Percentiles rank a stretch among this genome's conserved stretches.
Evolutionary conservation across 176 grass and related monocot species (phyloP).

Genomic region (Eragrostis nindensis): DNA sequence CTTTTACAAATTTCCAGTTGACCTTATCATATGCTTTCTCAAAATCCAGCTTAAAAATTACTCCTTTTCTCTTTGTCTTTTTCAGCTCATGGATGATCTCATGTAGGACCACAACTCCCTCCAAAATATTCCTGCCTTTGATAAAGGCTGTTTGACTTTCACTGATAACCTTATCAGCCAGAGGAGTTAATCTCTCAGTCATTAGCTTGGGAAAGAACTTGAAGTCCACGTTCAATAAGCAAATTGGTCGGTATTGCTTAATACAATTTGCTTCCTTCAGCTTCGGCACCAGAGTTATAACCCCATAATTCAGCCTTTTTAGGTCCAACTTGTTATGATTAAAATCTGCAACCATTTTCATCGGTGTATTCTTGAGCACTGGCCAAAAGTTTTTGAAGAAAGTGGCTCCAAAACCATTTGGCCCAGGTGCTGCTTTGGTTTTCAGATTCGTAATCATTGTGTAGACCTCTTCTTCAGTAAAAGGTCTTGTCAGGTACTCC

Average conservation of each 20-base stretch:
- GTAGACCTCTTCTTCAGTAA: too few species aligned
- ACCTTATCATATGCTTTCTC: too few species aligned
- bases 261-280: not conserved
- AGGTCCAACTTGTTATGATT: not conserved
- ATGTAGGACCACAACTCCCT: too few species aligned
- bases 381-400: not conserved
- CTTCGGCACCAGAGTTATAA: not conserved
- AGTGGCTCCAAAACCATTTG: not conserved
- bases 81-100: too few species aligned
- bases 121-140: too few species aligned
- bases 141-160: too few species aligned
- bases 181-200: too few species aligned
- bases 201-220: not conserved
- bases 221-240: not conserved
- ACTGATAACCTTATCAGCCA: too few species aligned
- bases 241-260: not conserved
- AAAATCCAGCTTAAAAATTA: too few species aligned
- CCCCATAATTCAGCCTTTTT: not conserved
- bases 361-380: not conserved
- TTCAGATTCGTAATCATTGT: not conserved
- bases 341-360: not conserved
- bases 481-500: too few species aligned
- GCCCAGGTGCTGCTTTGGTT: not conserved
- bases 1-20: too few species aligned
- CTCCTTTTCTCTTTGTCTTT: too few species aligned